Evolutionary conservation across 176 grass and related monocot species (phyloP).

Genomic region (Alloteropsis semialata): DNA sequence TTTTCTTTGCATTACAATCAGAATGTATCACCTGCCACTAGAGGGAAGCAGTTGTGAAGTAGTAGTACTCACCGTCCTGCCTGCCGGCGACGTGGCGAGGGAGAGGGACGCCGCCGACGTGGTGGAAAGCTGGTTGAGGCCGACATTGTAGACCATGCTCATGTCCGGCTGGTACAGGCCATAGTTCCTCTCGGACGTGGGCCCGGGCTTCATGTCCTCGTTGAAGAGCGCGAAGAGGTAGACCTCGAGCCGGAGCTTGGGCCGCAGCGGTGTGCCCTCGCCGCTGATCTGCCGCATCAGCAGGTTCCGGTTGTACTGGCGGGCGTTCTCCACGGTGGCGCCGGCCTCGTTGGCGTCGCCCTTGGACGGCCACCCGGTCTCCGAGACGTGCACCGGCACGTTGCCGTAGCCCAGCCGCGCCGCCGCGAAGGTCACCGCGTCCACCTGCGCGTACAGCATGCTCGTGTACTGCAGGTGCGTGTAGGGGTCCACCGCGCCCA

Average conservation of each 20-base stretch:
- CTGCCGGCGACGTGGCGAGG: slow-evolving; percentile 48
- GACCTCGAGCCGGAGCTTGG: slow-evolving; percentile 61
- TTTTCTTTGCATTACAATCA: neutral
- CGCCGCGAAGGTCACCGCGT: slow-evolving; percentile 75
- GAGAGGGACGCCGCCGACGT: slow-evolving; percentile 59
- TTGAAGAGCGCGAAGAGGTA: slow-evolving; percentile 98
- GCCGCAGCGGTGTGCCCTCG: slow-evolving; percentile 89
- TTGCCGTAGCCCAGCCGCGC: slow-evolving; percentile 58
- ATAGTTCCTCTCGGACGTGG: slow-evolving; percentile 85
- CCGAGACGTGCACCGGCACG: slow-evolving; percentile 72
- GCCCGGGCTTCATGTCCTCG: slow-evolving; percentile 90
- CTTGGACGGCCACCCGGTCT: slow-evolving; percentile 97
- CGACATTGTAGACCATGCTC: slow-evolving; percentile 86
- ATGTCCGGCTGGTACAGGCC: slow-evolving; percentile 77
- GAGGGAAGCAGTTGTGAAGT: neutral
- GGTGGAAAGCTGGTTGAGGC: slow-evolving; percentile 32
- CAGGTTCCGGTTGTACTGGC: slow-evolving; percentile 79
- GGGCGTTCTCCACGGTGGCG: slow-evolving; percentile 75
- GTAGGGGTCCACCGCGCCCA: slow-evolving; percentile 75
- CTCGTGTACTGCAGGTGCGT: slow-evolving; percentile 82
- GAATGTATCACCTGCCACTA: neutral
- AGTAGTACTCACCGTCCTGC: slow-evolving; percentile 2
- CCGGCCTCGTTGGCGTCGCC: slow-evolving; percentile 77
- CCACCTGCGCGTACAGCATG: slow-evolving; percentile 98
- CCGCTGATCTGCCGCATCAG: slow-evolving; percentile 51